These are phyloP conservation scores for Aspergillus sp. DNA, from an alignment of 2,329 filamentous ascomycete species.

Conservation along the genomic window DNA sequence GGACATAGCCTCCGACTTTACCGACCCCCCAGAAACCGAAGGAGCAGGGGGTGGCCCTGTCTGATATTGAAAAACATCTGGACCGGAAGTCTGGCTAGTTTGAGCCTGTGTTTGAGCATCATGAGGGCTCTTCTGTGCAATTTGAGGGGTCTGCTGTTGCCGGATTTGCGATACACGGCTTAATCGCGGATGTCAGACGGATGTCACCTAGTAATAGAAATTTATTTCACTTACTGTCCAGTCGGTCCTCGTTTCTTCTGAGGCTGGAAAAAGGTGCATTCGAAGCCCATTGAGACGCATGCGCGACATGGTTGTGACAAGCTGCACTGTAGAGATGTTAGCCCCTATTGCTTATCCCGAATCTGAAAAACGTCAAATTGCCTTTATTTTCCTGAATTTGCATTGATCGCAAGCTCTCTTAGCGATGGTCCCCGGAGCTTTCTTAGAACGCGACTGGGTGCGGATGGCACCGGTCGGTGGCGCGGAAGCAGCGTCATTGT, in stretches of 20 bases:
- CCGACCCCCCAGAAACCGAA: slow-evolving; percentile 7
- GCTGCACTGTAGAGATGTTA: slow-evolving; percentile 26
- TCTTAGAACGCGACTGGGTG: slow-evolving; percentile 17
- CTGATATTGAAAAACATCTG: slow-evolving; percentile 19
- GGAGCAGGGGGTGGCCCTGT: slow-evolving; percentile 7
- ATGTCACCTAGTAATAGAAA: too few species aligned
- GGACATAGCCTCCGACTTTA: slow-evolving; percentile 7
- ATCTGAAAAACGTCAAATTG: slow-evolving; percentile 5
- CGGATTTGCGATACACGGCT: slow-evolving; percentile 35
- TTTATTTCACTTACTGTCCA: slow-evolving; percentile 26
- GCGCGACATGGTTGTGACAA: slow-evolving; percentile 33
- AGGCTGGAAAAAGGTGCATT: slow-evolving; percentile 37
- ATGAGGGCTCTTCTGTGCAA: slow-evolving; percentile 10
- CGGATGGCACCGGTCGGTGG: slow-evolving; percentile 18
- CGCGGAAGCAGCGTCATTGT: slow-evolving; percentile 11
- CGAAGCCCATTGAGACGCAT: slow-evolving; percentile 33
- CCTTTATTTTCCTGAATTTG: slow-evolving; percentile 35
- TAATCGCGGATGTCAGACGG: neutral
- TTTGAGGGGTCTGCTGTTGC: slow-evolving; percentile 24
- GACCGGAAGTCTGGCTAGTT: slow-evolving; percentile 9
- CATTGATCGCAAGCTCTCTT: slow-evolving; percentile 39
- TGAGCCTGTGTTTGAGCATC: slow-evolving; percentile 7
- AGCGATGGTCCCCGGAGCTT: slow-evolving; percentile 14
- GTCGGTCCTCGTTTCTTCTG: slow-evolving; percentile 38
- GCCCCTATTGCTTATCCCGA: neutral